A percentile compares a stretch with the other conserved stretches of the same genome.
Evolutionary conservation across 176 grass and related monocot genomes (phyloP).

Genomic region (Oryza brachyantha): DNA sequence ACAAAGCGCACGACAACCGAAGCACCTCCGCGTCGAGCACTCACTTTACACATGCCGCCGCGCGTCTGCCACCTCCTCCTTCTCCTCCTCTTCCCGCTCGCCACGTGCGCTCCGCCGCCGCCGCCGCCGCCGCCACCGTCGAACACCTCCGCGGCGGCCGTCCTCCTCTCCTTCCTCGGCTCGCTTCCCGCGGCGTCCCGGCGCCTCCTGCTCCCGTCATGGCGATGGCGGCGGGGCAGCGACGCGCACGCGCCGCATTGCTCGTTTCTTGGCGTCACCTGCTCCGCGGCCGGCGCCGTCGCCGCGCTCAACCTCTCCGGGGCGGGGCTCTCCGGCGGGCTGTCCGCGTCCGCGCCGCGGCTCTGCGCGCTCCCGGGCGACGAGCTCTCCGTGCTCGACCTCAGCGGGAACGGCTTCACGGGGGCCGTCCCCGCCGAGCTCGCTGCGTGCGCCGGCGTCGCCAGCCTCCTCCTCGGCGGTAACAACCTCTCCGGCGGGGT

Average conservation of each 20-base stretch:
- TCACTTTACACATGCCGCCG: slow-evolving; percentile 18
- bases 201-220: slow-evolving; percentile 36
- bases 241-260: slow-evolving; percentile 44
- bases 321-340: slow-evolving; percentile 24
- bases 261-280: slow-evolving; percentile 44
- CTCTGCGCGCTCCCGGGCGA: slow-evolving; percentile 39
- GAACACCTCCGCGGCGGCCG: background rate
- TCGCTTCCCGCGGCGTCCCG: slow-evolving; percentile 35
- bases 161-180: slow-evolving; percentile 49
- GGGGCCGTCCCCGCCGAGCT: slow-evolving; percentile 49
- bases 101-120: background rate
- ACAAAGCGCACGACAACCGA: background rate
- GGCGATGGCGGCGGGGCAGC: too few species aligned
- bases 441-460: slow-evolving; percentile 37
- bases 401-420: slow-evolving; percentile 49
- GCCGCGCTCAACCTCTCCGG: slow-evolving; percentile 51
- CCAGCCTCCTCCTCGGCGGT: slow-evolving; percentile 32
- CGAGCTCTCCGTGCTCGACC: slow-evolving; percentile 37
- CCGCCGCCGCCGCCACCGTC: background rate
- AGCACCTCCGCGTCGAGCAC: background rate
- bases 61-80: background rate
- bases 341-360: slow-evolving; percentile 22
- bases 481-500: slow-evolving; percentile 51
- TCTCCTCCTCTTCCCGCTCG: background rate
- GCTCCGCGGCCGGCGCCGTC: slow-evolving; percentile 33